phyloP scores from a whole-genome alignment of 2,329 filamentous ascomycete species.

The Sclerotinia borealis region DNA sequence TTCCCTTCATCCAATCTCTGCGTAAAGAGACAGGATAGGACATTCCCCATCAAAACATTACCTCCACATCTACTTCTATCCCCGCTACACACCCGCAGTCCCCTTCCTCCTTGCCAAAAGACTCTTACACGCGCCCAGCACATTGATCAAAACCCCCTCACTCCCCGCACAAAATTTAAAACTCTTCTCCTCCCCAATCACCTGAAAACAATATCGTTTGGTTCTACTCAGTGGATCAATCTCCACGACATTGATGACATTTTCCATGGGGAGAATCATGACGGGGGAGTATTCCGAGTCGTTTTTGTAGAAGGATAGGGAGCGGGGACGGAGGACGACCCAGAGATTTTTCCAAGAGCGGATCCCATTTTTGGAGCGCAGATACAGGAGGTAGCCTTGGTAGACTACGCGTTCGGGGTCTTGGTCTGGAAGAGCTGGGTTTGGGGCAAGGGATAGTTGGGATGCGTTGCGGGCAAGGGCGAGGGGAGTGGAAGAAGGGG shows the following conservation, averaged over 20 bases:
- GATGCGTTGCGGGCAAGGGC: constrained; percentile 50
- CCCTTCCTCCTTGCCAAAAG: constrained; percentile 66
- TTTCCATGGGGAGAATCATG: constrained; percentile 71
- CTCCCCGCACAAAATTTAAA: constrained; percentile 70
- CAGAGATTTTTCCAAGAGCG: constrained; percentile 93
- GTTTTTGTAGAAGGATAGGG: constrained; percentile 87
- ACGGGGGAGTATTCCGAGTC: constrained; percentile 83
- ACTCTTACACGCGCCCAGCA: constrained; percentile 88
- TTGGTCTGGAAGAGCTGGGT: constrained; percentile 36
- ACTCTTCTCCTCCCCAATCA: constrained; percentile 88
- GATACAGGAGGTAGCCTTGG: constrained; percentile 82
- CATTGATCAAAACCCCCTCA: constrained; percentile 77
- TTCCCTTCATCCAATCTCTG: too few relatives aligned
- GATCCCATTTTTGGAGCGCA: constrained; percentile 77
- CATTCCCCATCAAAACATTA: neutral
- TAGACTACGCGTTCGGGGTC: constrained; percentile 88
- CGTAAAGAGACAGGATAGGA: too few relatives aligned
- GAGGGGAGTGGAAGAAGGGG: constrained; percentile 26
- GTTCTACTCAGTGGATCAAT: constrained; percentile 81
- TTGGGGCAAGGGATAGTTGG: constrained; percentile 52
- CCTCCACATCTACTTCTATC: neutral
- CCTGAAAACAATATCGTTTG: constrained; percentile 81
- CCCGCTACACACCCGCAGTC: constrained; percentile 14
- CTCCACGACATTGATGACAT: constrained; percentile 85
- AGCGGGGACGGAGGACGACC: constrained; percentile 82